Evolutionary conservation across 2,329 filamentous ascomycete genomes (phyloP).

Genomic region (Dactylellina parvicollis): DNA sequence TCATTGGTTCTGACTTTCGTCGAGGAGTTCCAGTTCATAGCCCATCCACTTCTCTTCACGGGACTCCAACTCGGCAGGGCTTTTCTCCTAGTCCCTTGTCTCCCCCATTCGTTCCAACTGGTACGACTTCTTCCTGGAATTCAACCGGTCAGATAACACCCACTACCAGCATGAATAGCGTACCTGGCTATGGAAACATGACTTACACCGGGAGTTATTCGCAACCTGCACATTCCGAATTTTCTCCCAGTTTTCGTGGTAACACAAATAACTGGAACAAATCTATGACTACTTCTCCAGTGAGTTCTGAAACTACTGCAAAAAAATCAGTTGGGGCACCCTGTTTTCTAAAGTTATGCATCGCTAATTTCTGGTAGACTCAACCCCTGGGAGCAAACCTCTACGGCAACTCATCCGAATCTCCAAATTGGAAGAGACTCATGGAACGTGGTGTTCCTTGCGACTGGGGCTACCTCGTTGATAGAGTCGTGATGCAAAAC

Average conservation of each 20-base stretch:
- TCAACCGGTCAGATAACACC: constrained; percentile 24
- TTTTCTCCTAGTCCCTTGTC: constrained; percentile 46
- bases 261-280: constrained; percentile 26
- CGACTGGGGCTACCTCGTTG: constrained; percentile 99
- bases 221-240: constrained; percentile 25
- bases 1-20: constrained; percentile 18
- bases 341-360: not conserved
- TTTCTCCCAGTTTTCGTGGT: constrained; percentile 28
- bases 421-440: constrained; percentile 52
- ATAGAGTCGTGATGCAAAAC: constrained; percentile 99
- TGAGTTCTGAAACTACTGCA: constrained; percentile 3
- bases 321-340: no score
- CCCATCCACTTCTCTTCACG: constrained; percentile 13
- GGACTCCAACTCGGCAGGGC: constrained; percentile 13
- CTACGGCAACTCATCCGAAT: constrained; percentile 43
- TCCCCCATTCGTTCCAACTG: constrained; percentile 38
- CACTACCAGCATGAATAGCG: constrained; percentile 18
- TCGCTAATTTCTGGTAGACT: not conserved
- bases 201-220: constrained; percentile 24
- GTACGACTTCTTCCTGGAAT: constrained; percentile 36
- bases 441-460: constrained; percentile 65
- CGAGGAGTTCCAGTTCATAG: constrained; percentile 9
- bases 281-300: constrained; percentile 22
- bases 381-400: constrained; percentile 32
- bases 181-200: constrained; percentile 17